Evolutionary conservation across 2,329 filamentous ascomycete species (phyloP).

Genomic region (Verticillium nonalfalfae): DNA sequence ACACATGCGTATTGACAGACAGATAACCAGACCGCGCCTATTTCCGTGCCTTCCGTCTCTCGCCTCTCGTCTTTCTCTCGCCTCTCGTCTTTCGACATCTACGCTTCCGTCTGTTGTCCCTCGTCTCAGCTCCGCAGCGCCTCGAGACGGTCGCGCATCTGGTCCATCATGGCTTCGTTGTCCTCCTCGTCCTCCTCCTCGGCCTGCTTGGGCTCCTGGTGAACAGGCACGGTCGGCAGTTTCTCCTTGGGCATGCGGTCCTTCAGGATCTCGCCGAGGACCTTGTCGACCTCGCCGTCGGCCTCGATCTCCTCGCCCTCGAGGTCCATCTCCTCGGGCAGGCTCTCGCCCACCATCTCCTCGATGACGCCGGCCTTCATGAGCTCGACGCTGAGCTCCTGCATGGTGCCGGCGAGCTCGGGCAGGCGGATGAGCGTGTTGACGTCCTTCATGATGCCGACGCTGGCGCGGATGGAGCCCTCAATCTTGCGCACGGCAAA

Average conservation of each 20-base stretch:
- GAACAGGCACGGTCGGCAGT: constrained; percentile 47
- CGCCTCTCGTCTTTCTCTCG: no score
- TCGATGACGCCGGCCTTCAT: constrained; percentile 96
- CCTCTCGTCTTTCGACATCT: no score
- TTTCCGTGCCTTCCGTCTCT: neutral
- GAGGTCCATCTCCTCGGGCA: constrained; percentile 68
- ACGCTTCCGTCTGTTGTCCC: neutral
- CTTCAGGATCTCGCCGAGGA: constrained; percentile 84
- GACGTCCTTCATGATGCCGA: constrained; percentile 95
- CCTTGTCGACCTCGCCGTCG: constrained; percentile 82
- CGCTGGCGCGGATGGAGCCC: constrained; percentile 77
- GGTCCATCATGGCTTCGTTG: constrained; percentile 82
- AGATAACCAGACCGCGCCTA: neutral
- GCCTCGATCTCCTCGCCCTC: constrained; percentile 69
- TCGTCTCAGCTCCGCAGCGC: constrained; percentile 70
- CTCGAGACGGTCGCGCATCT: constrained; percentile 89
- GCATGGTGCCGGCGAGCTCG: constrained; percentile 84
- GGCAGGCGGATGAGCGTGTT: constrained; percentile 80
- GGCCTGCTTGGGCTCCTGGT: constrained; percentile 43
- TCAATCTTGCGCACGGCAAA: constrained; percentile 96
- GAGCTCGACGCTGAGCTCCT: constrained; percentile 77
- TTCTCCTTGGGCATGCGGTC: constrained; percentile 63
- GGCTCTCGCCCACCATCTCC: constrained; percentile 86
- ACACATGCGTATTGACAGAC: neutral
- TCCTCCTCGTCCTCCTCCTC: constrained; percentile 75